phyloP scores from a whole-genome alignment of 2,329 filamentous ascomycete species.

The Mollisiaceae sp. region DNA sequence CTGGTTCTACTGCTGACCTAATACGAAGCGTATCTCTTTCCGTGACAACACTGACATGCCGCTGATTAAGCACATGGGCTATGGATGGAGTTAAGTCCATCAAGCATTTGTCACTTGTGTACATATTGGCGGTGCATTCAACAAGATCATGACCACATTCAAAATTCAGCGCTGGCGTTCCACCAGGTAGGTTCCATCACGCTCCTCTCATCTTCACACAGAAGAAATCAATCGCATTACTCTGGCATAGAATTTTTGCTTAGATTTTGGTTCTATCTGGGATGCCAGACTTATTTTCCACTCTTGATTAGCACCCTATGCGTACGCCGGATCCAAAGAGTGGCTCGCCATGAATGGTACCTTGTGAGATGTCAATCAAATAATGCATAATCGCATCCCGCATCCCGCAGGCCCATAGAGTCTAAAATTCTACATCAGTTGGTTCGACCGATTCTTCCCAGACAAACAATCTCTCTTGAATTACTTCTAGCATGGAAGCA shows the following conservation, averaged over 20 bases:
- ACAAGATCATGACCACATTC: not conserved
- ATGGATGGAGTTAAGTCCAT: slow-evolving; percentile 4
- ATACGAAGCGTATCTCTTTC: not conserved
- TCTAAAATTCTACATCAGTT: not conserved
- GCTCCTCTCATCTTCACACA: not conserved
- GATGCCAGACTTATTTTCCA: not conserved
- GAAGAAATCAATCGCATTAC: not conserved
- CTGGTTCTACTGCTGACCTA: not conserved
- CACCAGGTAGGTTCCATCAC: not conserved
- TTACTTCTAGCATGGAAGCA: not conserved
- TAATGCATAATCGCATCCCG: slow-evolving; percentile 2
- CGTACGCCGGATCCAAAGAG: not conserved
- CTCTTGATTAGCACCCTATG: not conserved
- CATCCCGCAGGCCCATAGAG: not conserved
- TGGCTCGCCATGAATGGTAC: not conserved
- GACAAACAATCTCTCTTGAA: not conserved
- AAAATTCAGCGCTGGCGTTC: not conserved
- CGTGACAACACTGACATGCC: not conserved
- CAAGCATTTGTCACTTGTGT: not conserved
- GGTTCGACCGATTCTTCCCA: not conserved
- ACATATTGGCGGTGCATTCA: not conserved
- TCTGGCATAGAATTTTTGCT: not conserved
- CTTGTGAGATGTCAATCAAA: slow-evolving; percentile 4
- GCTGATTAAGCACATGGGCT: not conserved
- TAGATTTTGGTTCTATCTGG: not conserved